These are phyloP conservation scores for Podospora appendiculata DNA, from an alignment of 495 filamentous ascomycete species.

Conservation along the genomic window DNA sequence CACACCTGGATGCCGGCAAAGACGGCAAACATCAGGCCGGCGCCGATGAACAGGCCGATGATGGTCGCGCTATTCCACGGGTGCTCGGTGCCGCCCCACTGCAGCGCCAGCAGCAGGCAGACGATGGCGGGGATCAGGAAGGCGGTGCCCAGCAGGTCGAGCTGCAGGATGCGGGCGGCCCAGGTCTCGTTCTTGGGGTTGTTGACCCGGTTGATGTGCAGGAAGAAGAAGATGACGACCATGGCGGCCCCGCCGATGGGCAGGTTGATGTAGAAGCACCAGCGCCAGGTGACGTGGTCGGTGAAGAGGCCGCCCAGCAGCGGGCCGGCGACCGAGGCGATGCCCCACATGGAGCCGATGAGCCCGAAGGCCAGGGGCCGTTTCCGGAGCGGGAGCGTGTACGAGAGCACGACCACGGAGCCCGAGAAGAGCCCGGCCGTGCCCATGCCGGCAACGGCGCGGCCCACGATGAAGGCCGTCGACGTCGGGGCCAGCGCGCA, in stretches of 20 bases:
- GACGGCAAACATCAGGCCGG: slow-evolving; percentile 35
- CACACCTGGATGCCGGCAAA: slow-evolving; percentile 46
- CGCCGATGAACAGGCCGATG: slow-evolving; percentile 41
- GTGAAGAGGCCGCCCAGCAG: slow-evolving; percentile 45
- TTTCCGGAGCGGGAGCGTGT: slow-evolving; percentile 59
- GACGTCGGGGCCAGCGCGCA: slow-evolving; percentile 45
- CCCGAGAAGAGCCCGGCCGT: slow-evolving; percentile 46
- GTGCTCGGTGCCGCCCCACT: slow-evolving; percentile 53
- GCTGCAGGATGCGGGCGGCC: slow-evolving; percentile 31
- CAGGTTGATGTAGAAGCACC: slow-evolving; percentile 55
- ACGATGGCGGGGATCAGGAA: slow-evolving; percentile 47
- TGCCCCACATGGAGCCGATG: slow-evolving; percentile 78
- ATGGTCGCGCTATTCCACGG: slow-evolving; percentile 41
- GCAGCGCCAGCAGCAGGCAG: slow-evolving; percentile 53
- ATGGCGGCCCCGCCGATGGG: slow-evolving; percentile 56
- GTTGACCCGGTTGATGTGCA: slow-evolving; percentile 32
- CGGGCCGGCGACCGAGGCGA: slow-evolving; percentile 46
- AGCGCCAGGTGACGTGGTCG: slow-evolving; percentile 39
- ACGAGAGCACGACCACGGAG: slow-evolving; percentile 55
- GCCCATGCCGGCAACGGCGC: slow-evolving; percentile 45
- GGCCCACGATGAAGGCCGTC: slow-evolving; percentile 44
- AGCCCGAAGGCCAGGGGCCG: slow-evolving; percentile 68
- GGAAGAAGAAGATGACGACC: slow-evolving; percentile 43
- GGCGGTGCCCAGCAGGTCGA: slow-evolving; percentile 45
- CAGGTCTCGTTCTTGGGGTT: slow-evolving; percentile 24